Base-by-base conservation (phyloP, 2,329 filamentous ascomycete species). In the Alternaria ethzedia region DNA sequence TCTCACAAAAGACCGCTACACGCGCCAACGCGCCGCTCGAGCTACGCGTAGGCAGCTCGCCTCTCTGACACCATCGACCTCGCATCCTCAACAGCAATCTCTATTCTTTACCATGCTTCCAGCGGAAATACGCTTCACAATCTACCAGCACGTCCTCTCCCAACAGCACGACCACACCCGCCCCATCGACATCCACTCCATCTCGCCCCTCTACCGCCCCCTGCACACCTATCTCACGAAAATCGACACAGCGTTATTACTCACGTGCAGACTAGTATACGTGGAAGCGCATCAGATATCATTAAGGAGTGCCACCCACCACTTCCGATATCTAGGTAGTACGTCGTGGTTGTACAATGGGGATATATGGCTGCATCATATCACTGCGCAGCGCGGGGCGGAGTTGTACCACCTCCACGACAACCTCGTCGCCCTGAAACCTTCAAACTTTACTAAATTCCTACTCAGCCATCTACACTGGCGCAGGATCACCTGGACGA, bases 181-280 rank as follows among this genome's bases (percentile, higher is more conserved):
- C 0, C 62, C 67, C 13, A 43, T 68, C 26, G 30, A 57, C 20
- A 61, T 57, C 3, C 52, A 67, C 25, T 63, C 57, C 7, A 57
- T 66, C 20, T 66, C 65, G 4, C 63, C 66, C 28, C 56, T 65
- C 4, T 67, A 65, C 51, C 72, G 71, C 1, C 72, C 71, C 0
- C 64, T 67, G 4, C 79, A 81, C 63, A 73, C 75, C 3, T 65
- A 76, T 54, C 71, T 72, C 54, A 62, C 78, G n/a, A 54, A 41
- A 2, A 64, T 69, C 20, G 57, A 77, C 47, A 79, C 71, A 5
- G 26, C 68, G 5, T 71, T 83, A 15, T 75, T 83, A 0, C 72
- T 65, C 20, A 82, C 81, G 7, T 83, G 81, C 51, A 77, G 80
- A 6, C 69, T 75, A 3, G 65, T 81, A 25, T 83, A 82, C 65